Evolutionary conservation across 352 stramenopile genomes (phyloP).

Genomic region (Saprolegnia parasitica): DNA sequence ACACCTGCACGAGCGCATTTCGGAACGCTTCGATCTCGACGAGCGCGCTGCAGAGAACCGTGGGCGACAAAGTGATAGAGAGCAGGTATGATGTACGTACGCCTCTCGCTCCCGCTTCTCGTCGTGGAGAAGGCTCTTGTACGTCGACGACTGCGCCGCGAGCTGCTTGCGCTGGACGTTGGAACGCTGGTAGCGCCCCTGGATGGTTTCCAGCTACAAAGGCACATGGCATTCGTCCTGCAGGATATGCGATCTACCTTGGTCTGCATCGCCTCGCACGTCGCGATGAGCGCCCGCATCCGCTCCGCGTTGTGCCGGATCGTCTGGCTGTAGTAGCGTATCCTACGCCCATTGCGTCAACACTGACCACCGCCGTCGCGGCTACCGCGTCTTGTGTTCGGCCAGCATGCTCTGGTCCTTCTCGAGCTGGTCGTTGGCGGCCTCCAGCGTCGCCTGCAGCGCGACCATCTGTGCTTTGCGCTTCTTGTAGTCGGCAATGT

Average conservation of each 20-base stretch:
- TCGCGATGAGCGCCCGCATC: not conserved
- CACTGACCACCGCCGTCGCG: not conserved
- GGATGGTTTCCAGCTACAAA: conserved; percentile 2
- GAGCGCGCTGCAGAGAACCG: not conserved
- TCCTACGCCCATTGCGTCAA: not conserved
- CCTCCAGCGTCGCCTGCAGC: not conserved
- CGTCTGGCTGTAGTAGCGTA: not conserved
- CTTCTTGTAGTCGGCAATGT: not conserved
- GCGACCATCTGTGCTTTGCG: not conserved
- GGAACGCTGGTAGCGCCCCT: not conserved
- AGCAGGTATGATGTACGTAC: not conserved
- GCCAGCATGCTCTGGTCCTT: conserved; percentile 5
- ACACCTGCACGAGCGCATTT: conserved; percentile 5
- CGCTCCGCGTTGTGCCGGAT: not conserved
- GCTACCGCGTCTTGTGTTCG: conserved; percentile 8
- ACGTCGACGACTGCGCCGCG: not conserved
- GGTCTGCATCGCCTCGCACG: conserved; percentile 8
- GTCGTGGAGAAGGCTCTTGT: not conserved
- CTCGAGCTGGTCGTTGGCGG: conserved; percentile 12
- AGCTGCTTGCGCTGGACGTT: conserved; percentile 18
- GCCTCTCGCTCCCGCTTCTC: not conserved
- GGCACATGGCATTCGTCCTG: not conserved
- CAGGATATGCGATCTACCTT: conserved; percentile 2
- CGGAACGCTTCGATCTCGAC: conserved; percentile 20
- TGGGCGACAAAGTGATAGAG: not conserved